A percentile compares a stretch with the other conserved stretches of the same genome.
Conservation (phyloP, 2,329 filamentous ascomycete species). For the Fusarium sp. region DNA sequence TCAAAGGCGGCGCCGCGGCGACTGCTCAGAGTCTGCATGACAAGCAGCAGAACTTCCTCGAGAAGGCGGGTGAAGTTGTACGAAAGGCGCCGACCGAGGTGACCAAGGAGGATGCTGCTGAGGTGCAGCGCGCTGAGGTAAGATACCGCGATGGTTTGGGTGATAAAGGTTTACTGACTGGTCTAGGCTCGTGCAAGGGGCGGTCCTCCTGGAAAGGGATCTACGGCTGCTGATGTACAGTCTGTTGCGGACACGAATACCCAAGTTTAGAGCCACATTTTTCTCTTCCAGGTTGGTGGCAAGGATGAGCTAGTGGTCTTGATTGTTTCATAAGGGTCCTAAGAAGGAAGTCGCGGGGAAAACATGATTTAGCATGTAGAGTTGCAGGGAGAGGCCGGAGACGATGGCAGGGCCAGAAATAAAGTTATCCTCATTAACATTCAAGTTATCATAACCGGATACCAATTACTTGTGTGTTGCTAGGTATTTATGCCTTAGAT, state of each 20-base stretch:
- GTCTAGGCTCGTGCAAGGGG: background rate
- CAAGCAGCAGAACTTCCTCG: background rate
- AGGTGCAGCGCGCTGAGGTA: background rate
- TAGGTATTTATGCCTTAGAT: fast-evolving
- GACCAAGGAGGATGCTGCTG: background rate
- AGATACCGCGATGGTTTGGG: fast-evolving
- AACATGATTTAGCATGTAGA: background rate
- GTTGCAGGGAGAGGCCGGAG: fast-evolving
- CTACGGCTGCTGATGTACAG: background rate
- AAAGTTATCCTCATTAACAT: fast-evolving
- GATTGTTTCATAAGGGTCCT: no score
- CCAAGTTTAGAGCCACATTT: background rate
- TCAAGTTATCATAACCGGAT: fast-evolving
- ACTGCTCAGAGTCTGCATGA: background rate
- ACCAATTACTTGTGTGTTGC: fast-evolving
- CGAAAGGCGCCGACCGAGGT: background rate
- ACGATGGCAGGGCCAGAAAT: fast-evolving
- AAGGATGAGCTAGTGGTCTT: background rate
- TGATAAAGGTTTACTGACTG: background rate
- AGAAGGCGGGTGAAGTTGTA: background rate
- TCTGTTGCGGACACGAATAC: background rate
- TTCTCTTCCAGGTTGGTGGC: fast-evolving
- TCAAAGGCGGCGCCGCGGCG: background rate
- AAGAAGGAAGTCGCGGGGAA: no score
- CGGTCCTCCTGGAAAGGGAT: background rate